These are phyloP conservation scores for Suillus weaverae DNA, from an alignment of 768 basidiomycete genomes.

Conservation along the genomic window DNA sequence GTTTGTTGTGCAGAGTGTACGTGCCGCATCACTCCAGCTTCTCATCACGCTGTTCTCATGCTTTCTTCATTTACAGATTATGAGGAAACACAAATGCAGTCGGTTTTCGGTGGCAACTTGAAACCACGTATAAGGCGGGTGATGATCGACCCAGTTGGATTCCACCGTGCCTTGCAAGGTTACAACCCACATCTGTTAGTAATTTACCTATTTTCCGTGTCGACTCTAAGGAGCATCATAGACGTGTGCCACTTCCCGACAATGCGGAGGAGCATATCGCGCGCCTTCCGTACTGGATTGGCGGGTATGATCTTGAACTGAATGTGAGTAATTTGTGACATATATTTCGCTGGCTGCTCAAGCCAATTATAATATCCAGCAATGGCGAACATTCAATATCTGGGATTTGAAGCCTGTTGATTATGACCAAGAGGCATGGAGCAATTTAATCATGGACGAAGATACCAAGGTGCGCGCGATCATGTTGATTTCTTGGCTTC, in stretches of 20 bases:
- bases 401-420: not conserved
- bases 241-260: not conserved
- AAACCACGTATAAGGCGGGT: not conserved
- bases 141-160: slow-evolving; percentile 2
- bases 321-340: not conserved
- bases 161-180: not conserved
- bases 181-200: not conserved
- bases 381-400: not conserved
- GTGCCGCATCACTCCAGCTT: not conserved
- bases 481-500: not conserved
- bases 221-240: not conserved
- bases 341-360: not conserved
- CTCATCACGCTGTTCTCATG: not conserved
- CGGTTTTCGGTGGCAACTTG: not conserved
- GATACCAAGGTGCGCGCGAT: not conserved
- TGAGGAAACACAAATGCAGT: not conserved
- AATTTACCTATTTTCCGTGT: not conserved
- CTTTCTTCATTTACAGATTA: not conserved
- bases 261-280: not conserved
- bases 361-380: not conserved
- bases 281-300: slow-evolving; percentile 3
- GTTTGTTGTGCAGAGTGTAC: not conserved
- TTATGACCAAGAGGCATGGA: not conserved
- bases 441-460: not conserved
- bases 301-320: not conserved